These are phyloP conservation scores for Piper longum DNA, from an alignment of 164 flowering plant species.

Conservation along the genomic window DNA sequence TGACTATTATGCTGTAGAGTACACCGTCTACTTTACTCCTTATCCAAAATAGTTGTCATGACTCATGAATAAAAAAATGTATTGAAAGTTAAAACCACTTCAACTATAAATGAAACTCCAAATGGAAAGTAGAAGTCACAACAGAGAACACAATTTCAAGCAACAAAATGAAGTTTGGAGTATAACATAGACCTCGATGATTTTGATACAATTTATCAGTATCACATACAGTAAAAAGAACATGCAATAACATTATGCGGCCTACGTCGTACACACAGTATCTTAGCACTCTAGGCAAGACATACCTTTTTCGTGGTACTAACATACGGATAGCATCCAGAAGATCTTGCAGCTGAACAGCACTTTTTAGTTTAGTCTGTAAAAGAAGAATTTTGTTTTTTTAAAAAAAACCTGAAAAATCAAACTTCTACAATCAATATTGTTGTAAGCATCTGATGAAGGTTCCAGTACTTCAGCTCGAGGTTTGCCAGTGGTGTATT, in stretches of 20 bases:
- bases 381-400: conserved; percentile 1
- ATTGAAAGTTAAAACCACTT: too few relatives aligned
- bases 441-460: background rate
- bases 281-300: background rate
- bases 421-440: background rate
- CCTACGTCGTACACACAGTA: background rate
- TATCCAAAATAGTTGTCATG: too few relatives aligned
- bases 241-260: background rate
- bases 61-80: too few relatives aligned
- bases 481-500: conserved; percentile 90
- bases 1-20: too few relatives aligned
- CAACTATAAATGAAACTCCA: too few relatives aligned
- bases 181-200: background rate
- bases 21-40: too few relatives aligned
- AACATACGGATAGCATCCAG: conserved; percentile 92
- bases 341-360: conserved; percentile 96
- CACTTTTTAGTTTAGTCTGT: conserved; percentile 98
- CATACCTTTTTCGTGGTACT: conserved; percentile 84
- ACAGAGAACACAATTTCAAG: background rate
- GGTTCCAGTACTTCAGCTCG: conserved; percentile 58
- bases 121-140: too few relatives aligned
- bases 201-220: background rate
- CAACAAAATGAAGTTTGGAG: background rate
- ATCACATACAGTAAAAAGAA: background rate
- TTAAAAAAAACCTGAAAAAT: background rate